A percentile compares a stretch with the other conserved stretches of the same genome.
Evolutionary conservation across 345 rosid species (phyloP).

Genomic region (Gossypium turneri): DNA sequence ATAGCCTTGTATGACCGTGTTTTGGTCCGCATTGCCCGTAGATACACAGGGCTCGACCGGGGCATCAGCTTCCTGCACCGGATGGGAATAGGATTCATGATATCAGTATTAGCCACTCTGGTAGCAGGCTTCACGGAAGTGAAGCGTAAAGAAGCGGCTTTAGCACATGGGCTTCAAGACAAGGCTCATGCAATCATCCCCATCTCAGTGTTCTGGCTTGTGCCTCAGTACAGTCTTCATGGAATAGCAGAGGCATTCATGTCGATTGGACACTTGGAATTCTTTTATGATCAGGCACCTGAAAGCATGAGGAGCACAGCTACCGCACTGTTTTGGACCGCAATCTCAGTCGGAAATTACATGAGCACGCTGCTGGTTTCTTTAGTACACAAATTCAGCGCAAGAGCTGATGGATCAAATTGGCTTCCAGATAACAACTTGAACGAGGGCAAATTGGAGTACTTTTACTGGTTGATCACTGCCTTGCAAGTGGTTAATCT

Average conservation of each 20-base stretch:
- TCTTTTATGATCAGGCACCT: slow-evolving; percentile 82
- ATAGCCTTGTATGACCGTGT: slow-evolving; percentile 67
- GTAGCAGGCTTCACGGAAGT: slow-evolving; percentile 73
- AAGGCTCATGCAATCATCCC: slow-evolving; percentile 42
- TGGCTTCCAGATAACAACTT: slow-evolving; percentile 80
- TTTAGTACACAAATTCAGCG: slow-evolving; percentile 55
- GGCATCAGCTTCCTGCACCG: slow-evolving; percentile 76
- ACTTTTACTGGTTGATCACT: slow-evolving; percentile 80
- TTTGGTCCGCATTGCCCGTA: slow-evolving; percentile 50
- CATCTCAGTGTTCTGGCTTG: slow-evolving; percentile 66
- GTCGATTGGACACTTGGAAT: slow-evolving; percentile 76
- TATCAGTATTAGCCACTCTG: slow-evolving; percentile 65
- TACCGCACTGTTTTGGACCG: slow-evolving; percentile 65
- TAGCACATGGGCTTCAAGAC: slow-evolving; percentile 33
- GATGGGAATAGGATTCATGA: slow-evolving; percentile 79
- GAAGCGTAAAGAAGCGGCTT: slow-evolving; percentile 52
- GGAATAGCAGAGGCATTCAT: slow-evolving; percentile 87
- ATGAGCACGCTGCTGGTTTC: slow-evolving; percentile 67
- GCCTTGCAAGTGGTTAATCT: slow-evolving; percentile 52
- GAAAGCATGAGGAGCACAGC: slow-evolving; percentile 89
- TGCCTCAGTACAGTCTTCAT: slow-evolving; percentile 72
- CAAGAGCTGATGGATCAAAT: slow-evolving; percentile 51
- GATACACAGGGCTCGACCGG: slow-evolving; percentile 66
- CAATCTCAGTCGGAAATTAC: slow-evolving; percentile 67
- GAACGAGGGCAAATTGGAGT: slow-evolving; percentile 73